Evolutionary conservation across 2,329 filamentous ascomycete species (phyloP).

Genomic region (Fusarium chaquense): DNA sequence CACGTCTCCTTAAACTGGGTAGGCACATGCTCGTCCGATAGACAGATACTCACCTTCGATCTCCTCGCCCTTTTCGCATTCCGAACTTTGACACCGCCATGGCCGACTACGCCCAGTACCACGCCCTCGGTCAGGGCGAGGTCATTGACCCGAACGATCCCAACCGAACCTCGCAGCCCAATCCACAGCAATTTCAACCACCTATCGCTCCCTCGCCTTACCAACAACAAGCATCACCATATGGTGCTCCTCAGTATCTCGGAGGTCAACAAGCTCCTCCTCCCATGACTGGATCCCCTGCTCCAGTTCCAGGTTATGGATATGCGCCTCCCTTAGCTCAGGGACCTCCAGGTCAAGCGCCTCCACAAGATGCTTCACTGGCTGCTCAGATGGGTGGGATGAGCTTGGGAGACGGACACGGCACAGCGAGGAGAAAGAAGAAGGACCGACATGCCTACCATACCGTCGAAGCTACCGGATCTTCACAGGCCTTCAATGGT

Average conservation of each 20-base stretch:
- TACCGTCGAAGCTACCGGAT: constrained; percentile 78
- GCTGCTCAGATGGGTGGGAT: constrained; percentile 83
- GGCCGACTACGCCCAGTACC: constrained; percentile 68
- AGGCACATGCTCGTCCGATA: constrained; percentile 48
- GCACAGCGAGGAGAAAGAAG: constrained; percentile 78
- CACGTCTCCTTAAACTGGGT: constrained; percentile 46
- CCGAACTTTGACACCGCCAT: constrained; percentile 52
- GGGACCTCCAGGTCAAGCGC: constrained; percentile 47
- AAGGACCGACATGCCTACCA: constrained; percentile 96
- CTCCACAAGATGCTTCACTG: constrained; percentile 63
- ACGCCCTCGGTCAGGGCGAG: constrained; percentile 68
- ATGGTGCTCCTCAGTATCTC: constrained; percentile 58
- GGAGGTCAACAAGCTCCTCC: constrained; percentile 51
- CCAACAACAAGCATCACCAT: constrained; percentile 57
- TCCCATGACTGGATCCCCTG: constrained; percentile 44
- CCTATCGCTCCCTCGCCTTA: constrained; percentile 67
- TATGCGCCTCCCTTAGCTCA: constrained; percentile 47
- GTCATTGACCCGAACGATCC: constrained; percentile 67
- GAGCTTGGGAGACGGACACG: constrained; percentile 68
- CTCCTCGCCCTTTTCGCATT: constrained; percentile 32
- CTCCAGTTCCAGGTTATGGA: constrained; percentile 47
- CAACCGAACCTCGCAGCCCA: constrained; percentile 63
- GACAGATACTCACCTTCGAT: constrained; percentile 37
- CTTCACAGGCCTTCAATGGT: constrained; percentile 77
- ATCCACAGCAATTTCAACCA: constrained; percentile 67